A percentile compares a stretch with the other conserved stretches of the same genome.
Conservation (phyloP, 225 moss, liverwort and hornwort genomes). For the Pleurozium schreberi region DNA sequence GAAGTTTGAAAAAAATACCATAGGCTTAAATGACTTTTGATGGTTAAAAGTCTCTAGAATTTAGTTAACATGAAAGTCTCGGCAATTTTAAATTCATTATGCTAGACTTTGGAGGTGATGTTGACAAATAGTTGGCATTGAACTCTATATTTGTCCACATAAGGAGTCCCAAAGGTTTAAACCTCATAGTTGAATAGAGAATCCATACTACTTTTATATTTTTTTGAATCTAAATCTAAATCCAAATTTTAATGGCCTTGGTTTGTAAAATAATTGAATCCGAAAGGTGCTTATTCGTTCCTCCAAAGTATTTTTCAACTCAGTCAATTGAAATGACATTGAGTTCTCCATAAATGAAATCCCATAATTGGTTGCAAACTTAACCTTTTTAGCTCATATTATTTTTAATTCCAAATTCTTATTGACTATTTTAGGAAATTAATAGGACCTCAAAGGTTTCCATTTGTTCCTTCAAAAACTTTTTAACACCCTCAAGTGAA, state of each 20-base stretch:
- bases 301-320: not conserved
- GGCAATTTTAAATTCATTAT: not conserved
- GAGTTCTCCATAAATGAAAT: accelerated
- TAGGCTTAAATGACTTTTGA: not conserved
- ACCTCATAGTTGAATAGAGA: accelerated
- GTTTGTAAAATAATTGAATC: not conserved
- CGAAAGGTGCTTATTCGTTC: not conserved
- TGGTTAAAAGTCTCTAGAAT: not conserved
- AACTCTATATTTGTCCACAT: too few relatives aligned
- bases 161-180: accelerated
- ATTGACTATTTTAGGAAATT: not conserved
- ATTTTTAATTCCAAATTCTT: not conserved
- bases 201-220: not conserved
- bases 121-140: not conserved
- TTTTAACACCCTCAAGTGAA: not conserved
- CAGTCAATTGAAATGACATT: not conserved
- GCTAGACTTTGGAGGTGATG: not conserved
- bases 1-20: too few relatives aligned
- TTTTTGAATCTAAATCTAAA: not conserved
- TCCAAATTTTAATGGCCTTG: not conserved
- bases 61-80: not conserved
- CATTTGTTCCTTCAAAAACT: too few relatives aligned
- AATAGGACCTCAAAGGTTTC: too few relatives aligned
- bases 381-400: not conserved
- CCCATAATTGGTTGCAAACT: not conserved